These are phyloP conservation scores for Coccomyxa sp. DNA, from an alignment of 139 green algal species.

Conservation along the genomic window DNA sequence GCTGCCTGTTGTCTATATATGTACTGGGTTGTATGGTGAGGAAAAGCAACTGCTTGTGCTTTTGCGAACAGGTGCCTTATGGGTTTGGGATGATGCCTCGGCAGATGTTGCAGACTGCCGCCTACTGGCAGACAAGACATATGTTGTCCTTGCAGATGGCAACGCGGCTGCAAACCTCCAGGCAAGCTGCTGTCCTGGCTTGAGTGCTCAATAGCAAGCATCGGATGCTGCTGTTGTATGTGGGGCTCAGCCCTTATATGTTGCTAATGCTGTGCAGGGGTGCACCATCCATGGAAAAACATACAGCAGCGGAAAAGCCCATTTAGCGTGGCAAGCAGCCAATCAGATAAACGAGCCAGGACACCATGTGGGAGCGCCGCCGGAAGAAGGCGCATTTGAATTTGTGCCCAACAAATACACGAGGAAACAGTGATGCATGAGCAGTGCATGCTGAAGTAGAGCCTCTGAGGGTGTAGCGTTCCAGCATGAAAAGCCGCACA, in stretches of 20 bases:
- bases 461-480: too few relatives aligned
- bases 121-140: conserved; percentile 35
- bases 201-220: neutral
- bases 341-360: conserved; percentile 16
- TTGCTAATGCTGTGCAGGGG: neutral
- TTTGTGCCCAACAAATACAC: conserved; percentile 39
- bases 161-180: neutral
- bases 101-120: neutral
- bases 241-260: neutral
- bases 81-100: conserved; percentile 39
- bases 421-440: conserved; percentile 26
- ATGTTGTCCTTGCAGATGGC: conserved; percentile 40
- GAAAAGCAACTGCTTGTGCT: neutral
- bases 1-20: neutral
- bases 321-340: conserved; percentile 7
- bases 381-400: conserved; percentile 34
- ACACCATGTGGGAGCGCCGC: conserved; percentile 24
- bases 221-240: neutral
- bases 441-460: too few relatives aligned
- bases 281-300: conserved; percentile 22
- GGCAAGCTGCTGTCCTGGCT: neutral
- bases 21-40: neutral
- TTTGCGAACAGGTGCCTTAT: conserved; percentile 41
- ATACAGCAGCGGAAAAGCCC: conserved; percentile 14
- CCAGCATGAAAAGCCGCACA: too few relatives aligned